Percentiles rank a stretch among this genome's conserved stretches.
phyloP scores from a whole-genome alignment of 2,329 filamentous ascomycete genomes.

The Botrytis paeoniae region DNA sequence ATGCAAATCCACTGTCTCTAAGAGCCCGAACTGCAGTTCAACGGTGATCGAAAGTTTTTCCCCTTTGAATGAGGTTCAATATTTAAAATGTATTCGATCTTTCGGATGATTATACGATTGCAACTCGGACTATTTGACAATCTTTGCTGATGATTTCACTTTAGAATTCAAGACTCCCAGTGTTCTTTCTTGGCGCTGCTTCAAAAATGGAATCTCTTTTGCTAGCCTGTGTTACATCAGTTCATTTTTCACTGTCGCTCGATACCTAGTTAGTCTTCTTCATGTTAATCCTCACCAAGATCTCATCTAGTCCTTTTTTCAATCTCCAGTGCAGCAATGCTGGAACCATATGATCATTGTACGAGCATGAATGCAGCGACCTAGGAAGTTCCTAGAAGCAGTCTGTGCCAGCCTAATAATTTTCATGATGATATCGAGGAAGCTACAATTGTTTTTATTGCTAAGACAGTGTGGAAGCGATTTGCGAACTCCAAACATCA shows the following conservation, averaged over 20 bases:
- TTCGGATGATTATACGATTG: background rate
- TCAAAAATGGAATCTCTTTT: background rate
- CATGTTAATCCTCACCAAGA: background rate
- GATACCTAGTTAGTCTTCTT: background rate
- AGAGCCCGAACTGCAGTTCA: background rate
- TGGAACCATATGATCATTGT: too few species aligned
- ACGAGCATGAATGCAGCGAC: background rate
- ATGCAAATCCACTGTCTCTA: background rate
- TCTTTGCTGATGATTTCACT: background rate
- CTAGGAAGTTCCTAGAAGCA: background rate
- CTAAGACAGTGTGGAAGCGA: too few species aligned
- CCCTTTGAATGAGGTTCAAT: too few species aligned
- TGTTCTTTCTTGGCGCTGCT: background rate
- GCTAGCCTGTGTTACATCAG: background rate
- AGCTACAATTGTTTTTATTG: too few species aligned
- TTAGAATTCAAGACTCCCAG: too few species aligned
- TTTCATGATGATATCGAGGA: background rate
- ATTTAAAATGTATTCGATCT: background rate
- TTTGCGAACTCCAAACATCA: background rate
- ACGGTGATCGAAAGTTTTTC: background rate
- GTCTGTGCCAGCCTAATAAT: background rate
- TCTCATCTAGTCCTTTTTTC: background rate
- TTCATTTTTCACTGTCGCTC: background rate
- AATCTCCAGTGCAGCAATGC: background rate
- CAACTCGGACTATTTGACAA: background rate